Evolutionary conservation across 2,329 filamentous ascomycete species (phyloP).

Genomic region (Elsinoe fawcettii): DNA sequence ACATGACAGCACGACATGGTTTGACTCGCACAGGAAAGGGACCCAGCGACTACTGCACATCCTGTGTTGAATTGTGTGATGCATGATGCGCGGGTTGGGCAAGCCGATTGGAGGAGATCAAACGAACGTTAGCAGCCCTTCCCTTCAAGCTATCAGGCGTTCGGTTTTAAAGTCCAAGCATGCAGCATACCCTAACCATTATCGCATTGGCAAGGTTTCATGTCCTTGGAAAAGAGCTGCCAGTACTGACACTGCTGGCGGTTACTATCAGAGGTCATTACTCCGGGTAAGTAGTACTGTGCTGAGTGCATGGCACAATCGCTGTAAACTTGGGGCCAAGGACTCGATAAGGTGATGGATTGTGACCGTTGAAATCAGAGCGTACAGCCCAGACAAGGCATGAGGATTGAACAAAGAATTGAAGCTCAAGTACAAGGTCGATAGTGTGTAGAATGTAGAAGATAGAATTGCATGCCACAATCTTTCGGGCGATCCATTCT

Average conservation of each 20-base stretch:
- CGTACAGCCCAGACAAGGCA: background rate
- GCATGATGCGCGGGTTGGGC: constrained; percentile 7
- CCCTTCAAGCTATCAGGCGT: constrained; percentile 16
- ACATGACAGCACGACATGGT: constrained; percentile 4
- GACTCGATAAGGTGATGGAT: constrained; percentile 14
- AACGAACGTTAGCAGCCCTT: constrained; percentile 12
- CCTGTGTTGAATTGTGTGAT: constrained; percentile 12
- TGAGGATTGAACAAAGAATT: background rate
- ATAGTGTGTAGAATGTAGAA: background rate
- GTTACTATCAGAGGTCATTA: background rate
- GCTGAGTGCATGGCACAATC: background rate
- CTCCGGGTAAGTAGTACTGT: background rate
- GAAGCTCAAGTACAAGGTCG: background rate
- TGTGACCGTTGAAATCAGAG: constrained; percentile 5
- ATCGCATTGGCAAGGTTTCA: constrained; percentile 13
- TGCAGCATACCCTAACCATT: constrained; percentile 5
- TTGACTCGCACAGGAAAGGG: background rate
- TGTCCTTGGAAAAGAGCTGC: background rate
- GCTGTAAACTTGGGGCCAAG: background rate
- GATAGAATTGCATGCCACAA: constrained; percentile 6
- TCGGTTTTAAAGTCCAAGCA: constrained; percentile 9
- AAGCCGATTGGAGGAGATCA: constrained; percentile 14
- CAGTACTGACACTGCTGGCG: constrained; percentile 6
- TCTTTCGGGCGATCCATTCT: constrained; percentile 4
- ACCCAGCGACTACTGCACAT: background rate